These are phyloP conservation scores for Leishmania turanica DNA, from an alignment of 208 protist genomes.

Conservation along the genomic window DNA sequence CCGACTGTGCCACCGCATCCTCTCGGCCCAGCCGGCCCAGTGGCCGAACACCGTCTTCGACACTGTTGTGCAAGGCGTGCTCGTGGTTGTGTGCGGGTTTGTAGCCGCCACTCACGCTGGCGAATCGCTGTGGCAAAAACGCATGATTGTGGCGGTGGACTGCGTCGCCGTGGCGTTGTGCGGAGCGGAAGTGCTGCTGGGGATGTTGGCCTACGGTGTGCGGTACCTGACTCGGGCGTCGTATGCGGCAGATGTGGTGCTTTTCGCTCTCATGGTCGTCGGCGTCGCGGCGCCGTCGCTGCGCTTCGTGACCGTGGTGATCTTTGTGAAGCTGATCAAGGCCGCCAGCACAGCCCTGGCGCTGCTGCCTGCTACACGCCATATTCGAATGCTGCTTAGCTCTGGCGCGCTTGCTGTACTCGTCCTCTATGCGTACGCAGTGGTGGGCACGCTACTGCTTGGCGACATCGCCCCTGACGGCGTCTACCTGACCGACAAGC, in stretches of 20 bases:
- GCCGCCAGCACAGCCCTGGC: constrained; percentile 25
- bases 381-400: constrained; percentile 27
- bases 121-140: constrained; percentile 21
- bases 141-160: constrained; percentile 37
- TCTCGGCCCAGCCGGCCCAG: constrained; percentile 15
- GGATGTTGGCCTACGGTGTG: constrained; percentile 43
- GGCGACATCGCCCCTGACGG: constrained; percentile 35
- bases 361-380: constrained; percentile 27
- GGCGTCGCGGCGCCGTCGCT: constrained; percentile 22
- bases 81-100: constrained; percentile 40
- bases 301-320: constrained; percentile 37
- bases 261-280: constrained; percentile 39
- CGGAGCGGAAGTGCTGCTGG: constrained; percentile 39
- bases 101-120: constrained; percentile 27
- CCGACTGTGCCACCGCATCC: constrained; percentile 22
- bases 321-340: constrained; percentile 46
- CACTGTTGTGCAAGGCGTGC: constrained; percentile 3
- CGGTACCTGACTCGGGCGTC: constrained; percentile 17
- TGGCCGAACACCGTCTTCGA: constrained; percentile 13
- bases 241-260: constrained; percentile 38
- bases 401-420: constrained; percentile 33
- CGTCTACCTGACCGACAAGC: constrained; percentile 41
- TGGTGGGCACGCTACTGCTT: constrained; percentile 54
- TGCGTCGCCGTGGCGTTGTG: constrained; percentile 34
- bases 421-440: constrained; percentile 51